These are phyloP conservation scores for Scolecobasidium constrictum DNA, from an alignment of 2,329 filamentous ascomycete genomes.

Conservation along the genomic window DNA sequence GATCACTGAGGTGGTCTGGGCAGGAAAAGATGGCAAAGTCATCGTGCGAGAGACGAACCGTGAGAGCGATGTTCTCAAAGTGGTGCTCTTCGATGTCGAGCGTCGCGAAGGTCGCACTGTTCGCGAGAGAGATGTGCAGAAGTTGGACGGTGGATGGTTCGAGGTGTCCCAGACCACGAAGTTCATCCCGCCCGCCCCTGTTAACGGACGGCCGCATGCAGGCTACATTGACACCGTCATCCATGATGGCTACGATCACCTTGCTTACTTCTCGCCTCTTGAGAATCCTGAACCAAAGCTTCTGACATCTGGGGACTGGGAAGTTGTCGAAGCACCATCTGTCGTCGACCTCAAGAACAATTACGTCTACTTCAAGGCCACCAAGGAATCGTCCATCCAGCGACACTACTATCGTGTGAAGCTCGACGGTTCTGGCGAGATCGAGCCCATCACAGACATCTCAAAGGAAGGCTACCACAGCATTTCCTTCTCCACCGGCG, in stretches of 20 bases:
- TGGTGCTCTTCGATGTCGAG: conserved; percentile 73
- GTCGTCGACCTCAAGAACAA: conserved; percentile 77
- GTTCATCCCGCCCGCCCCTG: conserved; percentile 75
- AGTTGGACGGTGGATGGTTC: conserved; percentile 94
- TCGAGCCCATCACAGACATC: conserved; percentile 64
- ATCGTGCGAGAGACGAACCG: conserved; percentile 88
- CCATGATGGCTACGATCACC: conserved; percentile 75
- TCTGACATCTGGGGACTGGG: conserved; percentile 84
- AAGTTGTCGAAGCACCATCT: conserved; percentile 76
- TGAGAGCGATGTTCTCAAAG: conserved; percentile 81
- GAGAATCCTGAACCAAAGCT: conserved; percentile 73
- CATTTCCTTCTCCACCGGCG: conserved; percentile 72
- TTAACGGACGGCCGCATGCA: conserved; percentile 64
- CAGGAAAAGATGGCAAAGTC: conserved; percentile 60
- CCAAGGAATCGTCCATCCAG: conserved; percentile 78
- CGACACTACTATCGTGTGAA: conserved; percentile 86
- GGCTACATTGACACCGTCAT: conserved; percentile 91
- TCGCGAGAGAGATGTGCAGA: conserved; percentile 64
- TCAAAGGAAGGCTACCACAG: conserved; percentile 66
- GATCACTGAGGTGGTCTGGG: conserved; percentile 91
- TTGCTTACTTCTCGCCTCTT: conserved; percentile 86
- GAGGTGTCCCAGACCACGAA: conserved; percentile 80
- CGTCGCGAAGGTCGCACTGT: conserved; percentile 66
- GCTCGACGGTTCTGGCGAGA: conserved; percentile 64
- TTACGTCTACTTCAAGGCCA: conserved; percentile 80